Evolutionary conservation across 2,329 filamentous ascomycete genomes (phyloP), one percentile per base, ranked within the genome.

Genomic region (Fusarium vanettenii): DNA sequence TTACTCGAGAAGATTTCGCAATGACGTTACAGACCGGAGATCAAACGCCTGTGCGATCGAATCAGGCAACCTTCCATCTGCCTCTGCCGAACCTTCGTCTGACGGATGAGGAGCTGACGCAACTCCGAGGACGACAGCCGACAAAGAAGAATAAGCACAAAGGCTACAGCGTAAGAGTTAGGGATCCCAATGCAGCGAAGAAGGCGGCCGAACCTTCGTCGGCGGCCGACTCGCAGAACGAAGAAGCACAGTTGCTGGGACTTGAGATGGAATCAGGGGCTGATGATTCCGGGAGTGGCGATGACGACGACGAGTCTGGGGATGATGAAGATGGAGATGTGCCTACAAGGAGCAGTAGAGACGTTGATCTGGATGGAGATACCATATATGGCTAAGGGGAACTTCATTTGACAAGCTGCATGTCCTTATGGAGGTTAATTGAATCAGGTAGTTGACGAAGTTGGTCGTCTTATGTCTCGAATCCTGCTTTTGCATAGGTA

Each of bases 1-100:
- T 92, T 1, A 85, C 84, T 1, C 75, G 76, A n/a, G 69, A 78
- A 37, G 83, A 85, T 60, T 85, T 85, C 67, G 76, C 79, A 1
- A 71, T 79, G 18, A 85, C 83, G 1, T 65, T 85, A 1, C 76
- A 81, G 31, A 79, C 78, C 13, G 81, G 82, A 6, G 82, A 84
- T 56, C 68, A 77, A 66, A 85, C 82, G 14, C 82, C 83, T 2
- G 69, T 79, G 10, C 78, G 79, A 25, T 76, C 80, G 5, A 74
- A 78, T 1, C 79, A 79, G 50, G 72, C 78, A 52, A 83, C 79
- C 11, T 80, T 79, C 52, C 82, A 81, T 64, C 72, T 82, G 10
- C 83, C 81, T 31, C 75, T 82, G 55, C 82, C 80, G 9, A 83
- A 83, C 31, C 72, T 85, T 6, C 72, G 79, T 16, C 78, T 85